These are phyloP conservation scores for Sporothrix brunneoviolacea DNA, from an alignment of 2,329 filamentous ascomycete species.

Conservation along the genomic window DNA sequence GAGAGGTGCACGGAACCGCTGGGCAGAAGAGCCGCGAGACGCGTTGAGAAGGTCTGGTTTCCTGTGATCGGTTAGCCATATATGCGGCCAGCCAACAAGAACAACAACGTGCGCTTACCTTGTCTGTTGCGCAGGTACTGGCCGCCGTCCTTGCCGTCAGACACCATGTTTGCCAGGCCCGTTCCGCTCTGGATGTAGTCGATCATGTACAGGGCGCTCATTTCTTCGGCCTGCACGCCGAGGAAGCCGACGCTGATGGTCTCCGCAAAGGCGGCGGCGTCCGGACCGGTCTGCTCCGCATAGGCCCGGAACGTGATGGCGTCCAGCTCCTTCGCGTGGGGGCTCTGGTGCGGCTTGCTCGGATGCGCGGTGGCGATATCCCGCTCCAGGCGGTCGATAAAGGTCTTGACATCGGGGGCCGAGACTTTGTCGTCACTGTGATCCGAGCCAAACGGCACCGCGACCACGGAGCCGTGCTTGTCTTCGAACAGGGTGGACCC, in stretches of 20 bases:
- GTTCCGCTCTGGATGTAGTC: conserved; percentile 47
- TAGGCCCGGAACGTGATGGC: too few relatives aligned
- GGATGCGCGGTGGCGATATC: too few relatives aligned
- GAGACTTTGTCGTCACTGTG: too few relatives aligned
- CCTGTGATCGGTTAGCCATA: not conserved
- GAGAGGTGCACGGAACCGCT: conserved; percentile 18
- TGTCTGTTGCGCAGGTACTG: conserved; percentile 43
- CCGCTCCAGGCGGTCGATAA: too few relatives aligned
- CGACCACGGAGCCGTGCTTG: too few relatives aligned
- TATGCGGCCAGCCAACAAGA: conserved; percentile 24
- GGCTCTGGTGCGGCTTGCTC: too few relatives aligned
- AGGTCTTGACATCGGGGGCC: too few relatives aligned
- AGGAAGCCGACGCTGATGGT: conserved; percentile 23
- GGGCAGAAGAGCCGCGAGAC: not conserved
- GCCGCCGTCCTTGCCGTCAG: conserved; percentile 44
- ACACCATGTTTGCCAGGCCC: conserved; percentile 44
- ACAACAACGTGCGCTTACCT: conserved; percentile 35
- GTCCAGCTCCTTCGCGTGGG: too few relatives aligned
- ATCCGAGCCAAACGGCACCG: not conserved
- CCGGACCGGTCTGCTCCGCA: too few relatives aligned
- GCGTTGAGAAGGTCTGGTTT: not conserved
- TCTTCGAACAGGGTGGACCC: too few relatives aligned
- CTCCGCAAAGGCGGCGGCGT: too few relatives aligned
- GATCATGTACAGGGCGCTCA: conserved; percentile 47
- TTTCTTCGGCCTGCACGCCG: conserved; percentile 40